Base-by-base conservation (phyloP, 805 yeast species). In the Hanseniaspora occidentalis region DNA sequence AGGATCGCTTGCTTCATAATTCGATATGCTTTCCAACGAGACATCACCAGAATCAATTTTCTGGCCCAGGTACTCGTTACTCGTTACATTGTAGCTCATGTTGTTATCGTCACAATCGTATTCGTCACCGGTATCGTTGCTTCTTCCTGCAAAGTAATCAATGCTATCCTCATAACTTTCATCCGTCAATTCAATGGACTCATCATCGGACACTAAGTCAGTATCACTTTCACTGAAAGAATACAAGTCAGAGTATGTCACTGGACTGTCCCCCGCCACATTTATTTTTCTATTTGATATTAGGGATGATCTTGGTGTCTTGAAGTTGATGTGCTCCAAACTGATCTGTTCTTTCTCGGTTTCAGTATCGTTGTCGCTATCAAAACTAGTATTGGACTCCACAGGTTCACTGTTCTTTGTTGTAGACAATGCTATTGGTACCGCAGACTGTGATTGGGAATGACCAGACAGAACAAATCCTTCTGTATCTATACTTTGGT, bases 401-500 rank as follows among this genome's bases (percentile, higher is more conserved):
- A 10, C 10, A 10, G 7, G 10, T 23, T 23, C 25, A 23, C 7
- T 10, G 10, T 10, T 40, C n/a, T n/a, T n/a, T n/a, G n/a, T n/a
- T 13, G 39, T n/a, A n/a, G 54, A 48, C 6, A n/a, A n/a, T n/a
- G n/a, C n/a, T n/a, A n/a, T n/a, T n/a, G n/a, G n/a, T n/a, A n/a
- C n/a, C n/a, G n/a, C n/a, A n/a, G 46, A 40, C 9, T 26, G 36
- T 6, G 53, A 45, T 5, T 50, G 45, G 4, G 49, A 36, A 0
- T 57, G 46, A 23, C 9, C 7, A 23, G 10, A 10, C 10, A 23
- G 25, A 23, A 23, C 13, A 29, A n/a, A 29, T 36, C 80, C 55
- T 50, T 82, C 94, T 1, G 89, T 89, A 51, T 82, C 94, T 45
- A 73, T 69, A 38, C 61, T 45, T 8, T 29, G 34, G n/a, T 63